Percentiles rank a stretch among this genome's conserved stretches.
Conservation (phyloP, 306 rosid genomes). For the Nissolia schottii region DNA sequence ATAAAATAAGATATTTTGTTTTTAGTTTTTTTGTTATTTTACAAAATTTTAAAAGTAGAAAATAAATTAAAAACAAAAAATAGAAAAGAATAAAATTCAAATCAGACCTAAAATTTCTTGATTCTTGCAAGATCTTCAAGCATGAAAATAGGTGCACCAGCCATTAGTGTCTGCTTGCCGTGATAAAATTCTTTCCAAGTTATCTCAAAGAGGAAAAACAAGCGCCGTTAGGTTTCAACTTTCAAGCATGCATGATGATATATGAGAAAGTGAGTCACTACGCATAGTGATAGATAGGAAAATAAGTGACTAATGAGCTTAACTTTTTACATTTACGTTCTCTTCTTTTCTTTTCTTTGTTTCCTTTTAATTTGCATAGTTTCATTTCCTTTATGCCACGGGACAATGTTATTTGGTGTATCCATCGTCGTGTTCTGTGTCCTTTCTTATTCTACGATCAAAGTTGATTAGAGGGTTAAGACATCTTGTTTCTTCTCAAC, state of each 20-base stretch:
- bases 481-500: conserved; percentile 33
- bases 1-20: no score
- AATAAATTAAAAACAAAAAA: no score
- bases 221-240: conserved; percentile 19
- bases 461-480: conserved; percentile 31
- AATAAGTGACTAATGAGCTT: conserved; percentile 17
- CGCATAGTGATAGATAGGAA: conserved; percentile 25
- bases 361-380: background rate
- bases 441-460: conserved; percentile 10
- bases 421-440: conserved; percentile 16
- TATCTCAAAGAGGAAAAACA: conserved; percentile 23
- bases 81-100: no score
- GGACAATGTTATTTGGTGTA: conserved; percentile 28
- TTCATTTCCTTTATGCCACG: background rate
- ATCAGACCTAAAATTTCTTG: no score
- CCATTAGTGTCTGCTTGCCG: conserved; percentile 17
- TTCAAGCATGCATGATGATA: conserved; percentile 35
- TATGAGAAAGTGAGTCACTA: conserved; percentile 18
- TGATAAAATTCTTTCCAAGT: conserved; percentile 28
- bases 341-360: background rate
- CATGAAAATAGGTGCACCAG: conserved; percentile 29
- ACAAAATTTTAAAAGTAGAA: no score
- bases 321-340: conserved; percentile 13
- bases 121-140: no score
- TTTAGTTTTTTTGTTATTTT: no score